phyloP scores from a whole-genome alignment of 192 early-diverging fungal genomes.

The Backusella tuberculispora region DNA sequence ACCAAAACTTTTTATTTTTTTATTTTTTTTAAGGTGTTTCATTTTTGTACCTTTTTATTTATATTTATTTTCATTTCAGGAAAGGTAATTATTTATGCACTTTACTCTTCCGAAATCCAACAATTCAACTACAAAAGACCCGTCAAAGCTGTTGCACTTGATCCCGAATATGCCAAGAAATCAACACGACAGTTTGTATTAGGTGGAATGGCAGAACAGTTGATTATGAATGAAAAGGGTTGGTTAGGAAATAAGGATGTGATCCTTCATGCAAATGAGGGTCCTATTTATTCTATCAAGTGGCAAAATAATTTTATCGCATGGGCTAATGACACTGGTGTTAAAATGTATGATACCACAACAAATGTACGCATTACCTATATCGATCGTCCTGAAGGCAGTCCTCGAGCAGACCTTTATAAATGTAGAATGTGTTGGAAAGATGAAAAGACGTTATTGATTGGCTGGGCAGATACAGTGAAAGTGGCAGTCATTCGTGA shows the following conservation, averaged over 20 bases:
- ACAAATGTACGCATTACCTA: constrained; percentile 78
- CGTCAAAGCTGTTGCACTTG: constrained; percentile 86
- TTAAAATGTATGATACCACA: constrained; percentile 81
- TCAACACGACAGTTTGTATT: constrained; percentile 80
- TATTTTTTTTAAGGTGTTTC: neutral
- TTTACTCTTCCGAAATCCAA: constrained; percentile 74
- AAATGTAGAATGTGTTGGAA: constrained; percentile 88
- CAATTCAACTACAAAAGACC: constrained; percentile 85
- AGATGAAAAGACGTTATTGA: constrained; percentile 72
- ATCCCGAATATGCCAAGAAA: constrained; percentile 83
- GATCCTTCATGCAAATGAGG: constrained; percentile 86
- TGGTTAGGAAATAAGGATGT: constrained; percentile 89
- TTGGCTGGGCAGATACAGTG: constrained; percentile 96
- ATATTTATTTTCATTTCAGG: constrained; percentile 48
- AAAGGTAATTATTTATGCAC: constrained; percentile 82
- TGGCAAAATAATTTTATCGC: constrained; percentile 89
- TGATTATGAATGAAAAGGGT: constrained; percentile 87
- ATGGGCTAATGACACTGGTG: constrained; percentile 93
- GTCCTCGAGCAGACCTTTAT: constrained; percentile 82
- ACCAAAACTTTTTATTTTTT: constrained; percentile 10
- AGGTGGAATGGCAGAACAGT: constrained; percentile 89
- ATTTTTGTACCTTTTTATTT: neutral
- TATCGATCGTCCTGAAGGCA: constrained; percentile 77
- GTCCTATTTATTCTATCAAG: constrained; percentile 83
- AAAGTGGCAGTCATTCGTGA: constrained; percentile 80